A percentile compares a stretch with the other conserved stretches of the same genome.
phyloP scores from a whole-genome alignment of 2,329 filamentous ascomycete species.

The Fusarium sp. region DNA sequence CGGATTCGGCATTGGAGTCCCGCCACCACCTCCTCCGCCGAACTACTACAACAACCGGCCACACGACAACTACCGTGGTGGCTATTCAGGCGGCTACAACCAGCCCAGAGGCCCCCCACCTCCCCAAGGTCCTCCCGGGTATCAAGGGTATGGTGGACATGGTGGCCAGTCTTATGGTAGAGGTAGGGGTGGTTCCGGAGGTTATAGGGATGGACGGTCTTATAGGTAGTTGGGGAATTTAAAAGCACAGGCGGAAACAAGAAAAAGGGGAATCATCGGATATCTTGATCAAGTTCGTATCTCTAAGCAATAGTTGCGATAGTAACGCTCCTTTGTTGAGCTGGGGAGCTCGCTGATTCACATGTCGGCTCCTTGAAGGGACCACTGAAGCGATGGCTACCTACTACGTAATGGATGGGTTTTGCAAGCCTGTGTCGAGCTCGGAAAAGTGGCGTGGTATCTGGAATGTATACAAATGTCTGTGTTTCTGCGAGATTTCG shows the following conservation, averaged over 20 bases:
- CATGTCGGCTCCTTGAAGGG: background rate
- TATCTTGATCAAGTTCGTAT: background rate
- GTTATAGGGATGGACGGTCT: slow-evolving; percentile 33
- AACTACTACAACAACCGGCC: slow-evolving; percentile 36
- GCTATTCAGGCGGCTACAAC: slow-evolving; percentile 35
- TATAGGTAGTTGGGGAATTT: slow-evolving; percentile 30
- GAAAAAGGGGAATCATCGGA: background rate
- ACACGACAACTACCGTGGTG: slow-evolving; percentile 25
- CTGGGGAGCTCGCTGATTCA: background rate
- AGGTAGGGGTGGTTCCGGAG: slow-evolving; percentile 33
- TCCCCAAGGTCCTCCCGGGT: slow-evolving; percentile 21
- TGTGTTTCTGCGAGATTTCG: background rate
- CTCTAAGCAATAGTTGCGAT: background rate
- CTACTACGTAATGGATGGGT: background rate
- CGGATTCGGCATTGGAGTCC: slow-evolving; percentile 49
- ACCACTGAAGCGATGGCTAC: background rate
- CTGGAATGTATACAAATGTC: slow-evolving; percentile 3
- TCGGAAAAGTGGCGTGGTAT: slow-evolving; percentile 1
- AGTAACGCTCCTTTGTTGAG: background rate
- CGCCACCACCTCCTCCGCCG: slow-evolving; percentile 45
- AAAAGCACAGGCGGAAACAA: background rate
- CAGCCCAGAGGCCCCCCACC: slow-evolving; percentile 31
- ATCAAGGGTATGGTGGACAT: slow-evolving; percentile 36
- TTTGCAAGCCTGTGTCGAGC: background rate
- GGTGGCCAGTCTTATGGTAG: slow-evolving; percentile 29